Conservation (phyloP, 108 stramenopile species). For the Mediolabrus comicus region DNA sequence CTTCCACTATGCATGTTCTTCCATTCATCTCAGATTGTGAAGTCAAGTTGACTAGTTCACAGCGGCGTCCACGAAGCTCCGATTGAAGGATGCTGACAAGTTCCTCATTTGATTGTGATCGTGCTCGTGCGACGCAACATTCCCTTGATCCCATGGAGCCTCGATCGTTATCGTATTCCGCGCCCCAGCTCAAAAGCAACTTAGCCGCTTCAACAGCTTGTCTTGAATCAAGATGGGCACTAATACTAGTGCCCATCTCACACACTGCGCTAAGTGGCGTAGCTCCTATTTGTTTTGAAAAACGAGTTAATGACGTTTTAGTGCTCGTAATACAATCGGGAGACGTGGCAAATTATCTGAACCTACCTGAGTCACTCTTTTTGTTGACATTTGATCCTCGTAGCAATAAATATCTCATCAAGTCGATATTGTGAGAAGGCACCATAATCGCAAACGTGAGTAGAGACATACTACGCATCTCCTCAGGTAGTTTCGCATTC, state of each 20-base stretch:
- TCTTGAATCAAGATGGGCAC: background rate
- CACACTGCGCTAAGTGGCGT: background rate
- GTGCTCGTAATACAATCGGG: too few relatives aligned
- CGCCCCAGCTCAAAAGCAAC: background rate
- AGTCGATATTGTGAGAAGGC: background rate
- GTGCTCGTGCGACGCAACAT: background rate
- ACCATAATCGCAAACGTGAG: constrained; percentile 6
- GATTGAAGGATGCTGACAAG: constrained; percentile 1
- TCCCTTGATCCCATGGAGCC: background rate
- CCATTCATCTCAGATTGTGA: background rate
- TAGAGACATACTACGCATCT: background rate
- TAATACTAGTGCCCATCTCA: background rate
- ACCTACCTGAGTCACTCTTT: background rate
- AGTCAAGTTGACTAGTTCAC: constrained; percentile 7
- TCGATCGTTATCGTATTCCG: background rate
- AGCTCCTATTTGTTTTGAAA: too few relatives aligned
- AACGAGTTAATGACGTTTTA: too few relatives aligned
- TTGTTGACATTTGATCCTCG: background rate
- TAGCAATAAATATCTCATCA: background rate
- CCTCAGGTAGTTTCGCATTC: background rate
- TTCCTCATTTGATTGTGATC: background rate
- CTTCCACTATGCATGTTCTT: background rate
- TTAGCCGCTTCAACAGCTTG: background rate
- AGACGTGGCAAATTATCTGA: too few relatives aligned
- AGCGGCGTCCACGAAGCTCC: background rate